Evolutionary conservation across 208 protist species (phyloP), one percentile per base, ranked within the genome.

Genomic region (Wallacemonas collosoma): DNA sequence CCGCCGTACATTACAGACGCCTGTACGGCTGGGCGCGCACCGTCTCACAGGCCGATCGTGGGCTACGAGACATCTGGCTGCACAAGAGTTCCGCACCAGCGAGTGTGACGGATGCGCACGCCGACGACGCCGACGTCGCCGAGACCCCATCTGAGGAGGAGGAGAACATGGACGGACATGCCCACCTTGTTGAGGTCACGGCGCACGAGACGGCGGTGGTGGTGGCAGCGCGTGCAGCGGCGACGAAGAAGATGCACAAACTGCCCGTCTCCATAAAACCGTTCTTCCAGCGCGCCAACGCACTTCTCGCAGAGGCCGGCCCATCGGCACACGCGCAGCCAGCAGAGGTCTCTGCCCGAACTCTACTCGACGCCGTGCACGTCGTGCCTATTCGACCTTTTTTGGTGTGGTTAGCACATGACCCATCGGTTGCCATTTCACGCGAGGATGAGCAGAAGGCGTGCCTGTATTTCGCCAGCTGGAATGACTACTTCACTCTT

Each of bases 381-480:
- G 45, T 69, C 9, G 14, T 69, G 5, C 64, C 51, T 35, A 45
- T 69, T 35, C 38, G 38, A 43, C 38, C 35, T 6, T 58, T 58
- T 57, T 17, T 58, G 64, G 48, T 15, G 4, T 58, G 64, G 64
- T 35, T 58, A n/a, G 64, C 64, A 9, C 11, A 12, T 48, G 51
- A 26, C 26, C 15, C 47, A 15, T 5, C 40, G 26, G 36, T 69
- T 7, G 48, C 45, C 38, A 36, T 69, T 3, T 63, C 72, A 3
- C 2, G 62, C 12, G 61, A 70, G 17, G 80, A 85, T 51, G 26
- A 76, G 36, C 75, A 70, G 38, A 17, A 45, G 17, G 36, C 73
- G 3, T 55, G 67, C 45, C 75, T 74, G 53, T 85, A 85, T 60
- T 65, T 85, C n/a, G 43, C 76, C 12, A 76, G 72, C 44, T 85